Evolutionary conservation across 2,329 filamentous ascomycete genomes (phyloP).

Genomic region (Hypoxylon sp.): DNA sequence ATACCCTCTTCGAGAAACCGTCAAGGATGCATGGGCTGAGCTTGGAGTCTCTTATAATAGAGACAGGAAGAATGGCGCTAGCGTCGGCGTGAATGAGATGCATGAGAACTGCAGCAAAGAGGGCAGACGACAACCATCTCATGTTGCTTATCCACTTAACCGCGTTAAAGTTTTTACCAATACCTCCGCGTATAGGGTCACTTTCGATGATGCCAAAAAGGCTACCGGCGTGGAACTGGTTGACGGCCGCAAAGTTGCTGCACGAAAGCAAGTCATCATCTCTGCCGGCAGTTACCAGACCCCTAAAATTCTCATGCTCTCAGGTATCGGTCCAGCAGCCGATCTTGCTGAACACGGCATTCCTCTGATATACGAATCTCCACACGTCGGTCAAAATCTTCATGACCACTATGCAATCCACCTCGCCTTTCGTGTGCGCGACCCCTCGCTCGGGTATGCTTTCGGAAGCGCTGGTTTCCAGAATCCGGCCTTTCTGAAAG

Average conservation of each 20-base stretch:
- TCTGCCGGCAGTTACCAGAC: slow-evolving; percentile 53
- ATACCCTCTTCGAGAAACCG: slow-evolving; percentile 57
- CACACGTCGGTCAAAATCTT: slow-evolving; percentile 51
- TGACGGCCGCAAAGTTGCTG: slow-evolving; percentile 49
- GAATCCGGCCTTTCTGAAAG: slow-evolving; percentile 45
- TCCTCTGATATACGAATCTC: slow-evolving; percentile 52
- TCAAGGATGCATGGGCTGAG: slow-evolving; percentile 59
- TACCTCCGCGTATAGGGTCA: slow-evolving; percentile 32
- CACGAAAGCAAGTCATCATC: slow-evolving; percentile 54
- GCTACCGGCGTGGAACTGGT: slow-evolving; percentile 61
- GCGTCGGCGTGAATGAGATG: slow-evolving; percentile 55
- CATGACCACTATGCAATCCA: slow-evolving; percentile 49
- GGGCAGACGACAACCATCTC: slow-evolving; percentile 44
- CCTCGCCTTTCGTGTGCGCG: slow-evolving; percentile 47
- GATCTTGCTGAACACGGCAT: slow-evolving; percentile 55
- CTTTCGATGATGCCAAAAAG: slow-evolving; percentile 50
- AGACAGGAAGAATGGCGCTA: slow-evolving; percentile 52
- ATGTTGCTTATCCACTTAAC: slow-evolving; percentile 44
- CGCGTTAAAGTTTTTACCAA: slow-evolving; percentile 43
- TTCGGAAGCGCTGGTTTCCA: slow-evolving; percentile 42
- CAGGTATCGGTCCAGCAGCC: slow-evolving; percentile 53
- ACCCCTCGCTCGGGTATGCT: slow-evolving; percentile 50
- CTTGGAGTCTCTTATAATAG: slow-evolving; percentile 54
- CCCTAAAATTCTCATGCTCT: slow-evolving; percentile 55
- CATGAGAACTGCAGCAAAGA: slow-evolving; percentile 42